phyloP scores from a whole-genome alignment of 331 rosid genomes.

The Erythrophleum ivorense region DNA sequence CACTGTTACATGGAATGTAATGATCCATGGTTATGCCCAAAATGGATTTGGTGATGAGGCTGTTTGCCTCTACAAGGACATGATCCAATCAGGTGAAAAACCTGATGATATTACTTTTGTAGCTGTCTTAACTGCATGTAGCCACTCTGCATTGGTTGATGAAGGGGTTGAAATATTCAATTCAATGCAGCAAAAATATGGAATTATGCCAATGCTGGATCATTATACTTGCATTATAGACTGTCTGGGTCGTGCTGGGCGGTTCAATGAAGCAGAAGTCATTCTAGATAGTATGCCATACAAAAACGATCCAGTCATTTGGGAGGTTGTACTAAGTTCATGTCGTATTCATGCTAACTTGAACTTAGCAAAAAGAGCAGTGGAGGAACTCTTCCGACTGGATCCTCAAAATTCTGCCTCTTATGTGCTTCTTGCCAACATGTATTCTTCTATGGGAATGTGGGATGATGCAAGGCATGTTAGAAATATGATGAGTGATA shows the following conservation, averaged over 20 bases:
- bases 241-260: constrained; percentile 74
- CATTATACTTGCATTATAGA: constrained; percentile 82
- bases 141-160: constrained; percentile 81
- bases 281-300: constrained; percentile 68
- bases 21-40: constrained; percentile 88
- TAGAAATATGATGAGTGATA: constrained; percentile 70
- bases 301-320: constrained; percentile 73
- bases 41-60: constrained; percentile 75
- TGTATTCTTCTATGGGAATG: constrained; percentile 79
- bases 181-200: constrained; percentile 59
- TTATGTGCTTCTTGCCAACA: constrained; percentile 80
- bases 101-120: constrained; percentile 72
- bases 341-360: constrained; percentile 73
- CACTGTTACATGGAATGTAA: constrained; percentile 77
- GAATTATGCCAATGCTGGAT: constrained; percentile 60
- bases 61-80: constrained; percentile 65
- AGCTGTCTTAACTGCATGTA: constrained; percentile 76
- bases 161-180: constrained; percentile 70
- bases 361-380: constrained; percentile 70
- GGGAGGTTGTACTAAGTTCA: constrained; percentile 89
- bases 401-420: constrained; percentile 65
- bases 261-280: constrained; percentile 68
- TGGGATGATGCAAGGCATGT: constrained; percentile 78
- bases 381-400: constrained; percentile 67
- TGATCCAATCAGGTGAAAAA: constrained; percentile 62